Evolutionary conservation across 1,139 yeast genomes (phyloP).

Genomic region (Zygosaccharomyces pseudobailii): DNA sequence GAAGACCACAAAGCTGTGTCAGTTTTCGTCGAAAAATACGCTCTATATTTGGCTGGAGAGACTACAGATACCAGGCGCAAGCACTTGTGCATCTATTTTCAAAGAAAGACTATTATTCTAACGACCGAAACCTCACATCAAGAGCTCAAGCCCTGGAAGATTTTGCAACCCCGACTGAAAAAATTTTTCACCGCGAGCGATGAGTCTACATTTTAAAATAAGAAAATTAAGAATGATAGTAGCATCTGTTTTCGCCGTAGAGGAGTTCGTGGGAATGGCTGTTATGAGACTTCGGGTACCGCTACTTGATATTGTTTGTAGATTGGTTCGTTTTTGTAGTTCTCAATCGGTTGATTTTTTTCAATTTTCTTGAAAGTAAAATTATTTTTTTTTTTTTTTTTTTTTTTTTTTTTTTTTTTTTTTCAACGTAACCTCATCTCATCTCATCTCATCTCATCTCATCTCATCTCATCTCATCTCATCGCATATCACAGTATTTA

Average conservation of each 20-base stretch:
- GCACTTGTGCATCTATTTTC: constrained; percentile 16
- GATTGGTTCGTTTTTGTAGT: neutral
- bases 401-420: too few relatives aligned
- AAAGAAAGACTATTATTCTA: neutral
- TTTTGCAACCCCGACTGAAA: constrained; percentile 3
- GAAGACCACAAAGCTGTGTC: neutral
- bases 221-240: neutral
- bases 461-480: too few relatives aligned
- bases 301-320: neutral
- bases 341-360: neutral
- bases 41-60: neutral
- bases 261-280: too few relatives aligned
- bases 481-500: neutral
- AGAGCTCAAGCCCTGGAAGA: neutral
- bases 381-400: too few relatives aligned
- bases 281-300: too few relatives aligned
- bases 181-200: constrained; percentile 3
- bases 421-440: constrained; percentile 19
- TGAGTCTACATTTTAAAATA: neutral
- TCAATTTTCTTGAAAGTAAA: too few relatives aligned
- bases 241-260: too few relatives aligned
- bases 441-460: too few relatives aligned
- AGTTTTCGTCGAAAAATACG: neutral
- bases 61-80: constrained; percentile 9
- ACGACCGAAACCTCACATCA: neutral